phyloP scores from a whole-genome alignment of 2,329 filamentous ascomycete genomes.

The Reticulascus tulasneorum region DNA sequence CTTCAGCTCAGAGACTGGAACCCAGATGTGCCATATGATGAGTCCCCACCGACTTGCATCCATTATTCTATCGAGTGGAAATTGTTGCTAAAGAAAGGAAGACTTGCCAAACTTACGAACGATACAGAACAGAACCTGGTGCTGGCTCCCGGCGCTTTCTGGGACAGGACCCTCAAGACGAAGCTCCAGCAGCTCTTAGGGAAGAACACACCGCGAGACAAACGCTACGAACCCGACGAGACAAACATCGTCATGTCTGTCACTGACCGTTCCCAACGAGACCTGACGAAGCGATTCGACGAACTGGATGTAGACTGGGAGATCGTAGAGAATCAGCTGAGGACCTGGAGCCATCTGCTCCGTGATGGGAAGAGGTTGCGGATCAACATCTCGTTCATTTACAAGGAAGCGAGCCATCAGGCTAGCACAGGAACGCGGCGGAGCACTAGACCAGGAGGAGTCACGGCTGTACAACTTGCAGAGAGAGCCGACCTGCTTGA shows the following conservation, averaged over 20 bases:
- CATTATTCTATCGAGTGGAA: conserved; percentile 24
- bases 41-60: conserved; percentile 17
- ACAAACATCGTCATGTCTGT: conserved; percentile 18
- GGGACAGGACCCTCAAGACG: conserved; percentile 7
- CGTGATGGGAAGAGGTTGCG: conserved; percentile 14
- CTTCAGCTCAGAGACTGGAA: conserved; percentile 12
- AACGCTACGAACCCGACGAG: conserved; percentile 14
- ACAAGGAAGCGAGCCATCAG: conserved; percentile 5
- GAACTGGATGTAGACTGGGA: conserved; percentile 21
- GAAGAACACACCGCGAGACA: conserved; percentile 12
- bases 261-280: conserved; percentile 21
- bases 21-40: conserved; percentile 14
- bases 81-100: conserved; percentile 18
- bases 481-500: not conserved
- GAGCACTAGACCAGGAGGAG: not conserved
- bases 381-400: conserved; percentile 16
- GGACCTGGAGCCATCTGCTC: conserved; percentile 10
- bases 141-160: conserved; percentile 16
- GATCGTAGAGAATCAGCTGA: conserved; percentile 15
- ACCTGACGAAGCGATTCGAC: conserved; percentile 23
- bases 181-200: conserved; percentile 11
- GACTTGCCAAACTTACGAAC: conserved; percentile 19
- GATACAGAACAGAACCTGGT: conserved; percentile 22
- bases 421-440: not conserved
- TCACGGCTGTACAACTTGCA: not conserved